Evolutionary conservation across 2,329 filamentous ascomycete species (phyloP).

Genomic region (Xylaria arbuscula): DNA sequence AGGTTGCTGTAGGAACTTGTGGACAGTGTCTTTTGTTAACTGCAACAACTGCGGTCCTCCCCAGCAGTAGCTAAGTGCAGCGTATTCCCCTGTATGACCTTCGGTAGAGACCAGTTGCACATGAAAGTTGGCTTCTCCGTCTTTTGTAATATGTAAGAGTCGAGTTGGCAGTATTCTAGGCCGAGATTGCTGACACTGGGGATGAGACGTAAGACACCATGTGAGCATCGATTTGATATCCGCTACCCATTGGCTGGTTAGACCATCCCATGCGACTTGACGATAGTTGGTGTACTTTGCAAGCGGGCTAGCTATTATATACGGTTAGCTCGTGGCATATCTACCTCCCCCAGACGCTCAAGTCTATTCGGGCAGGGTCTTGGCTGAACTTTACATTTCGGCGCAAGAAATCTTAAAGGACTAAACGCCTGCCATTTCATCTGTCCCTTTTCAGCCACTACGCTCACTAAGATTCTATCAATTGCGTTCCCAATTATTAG

Average conservation of each 20-base stretch:
- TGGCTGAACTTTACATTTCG: slow-evolving; percentile 21
- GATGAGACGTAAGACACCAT: slow-evolving; percentile 12
- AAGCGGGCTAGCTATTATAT: slow-evolving; percentile 11
- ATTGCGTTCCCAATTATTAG: neutral
- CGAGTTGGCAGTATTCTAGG: slow-evolving; percentile 15
- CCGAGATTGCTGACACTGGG: slow-evolving; percentile 6
- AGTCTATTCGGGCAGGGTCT: neutral
- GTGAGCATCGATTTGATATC: slow-evolving; percentile 16
- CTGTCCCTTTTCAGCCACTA: slow-evolving; percentile 19
- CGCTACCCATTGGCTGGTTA: slow-evolving; percentile 11
- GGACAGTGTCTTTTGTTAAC: slow-evolving; percentile 2
- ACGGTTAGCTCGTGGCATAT: slow-evolving; percentile 1
- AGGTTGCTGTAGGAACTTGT: slow-evolving; percentile 5
- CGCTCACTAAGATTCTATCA: slow-evolving; percentile 9
- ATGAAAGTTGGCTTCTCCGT: slow-evolving; percentile 1
- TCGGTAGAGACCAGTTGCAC: slow-evolving; percentile 14
- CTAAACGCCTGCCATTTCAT: slow-evolving; percentile 19
- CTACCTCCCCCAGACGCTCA: neutral
- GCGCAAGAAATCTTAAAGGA: slow-evolving; percentile 12
- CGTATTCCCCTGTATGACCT: slow-evolving; percentile 18
- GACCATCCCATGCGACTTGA: slow-evolving; percentile 9
- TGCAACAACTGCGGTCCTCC: slow-evolving; percentile 14
- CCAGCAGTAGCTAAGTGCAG: slow-evolving; percentile 28
- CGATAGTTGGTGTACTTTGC: slow-evolving; percentile 24
- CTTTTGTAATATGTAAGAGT: slow-evolving; percentile 7